Evolutionary conservation across 768 basidiomycete species (phyloP), one percentile per base, ranked within the genome.

Genomic region (Epithele typhae): DNA sequence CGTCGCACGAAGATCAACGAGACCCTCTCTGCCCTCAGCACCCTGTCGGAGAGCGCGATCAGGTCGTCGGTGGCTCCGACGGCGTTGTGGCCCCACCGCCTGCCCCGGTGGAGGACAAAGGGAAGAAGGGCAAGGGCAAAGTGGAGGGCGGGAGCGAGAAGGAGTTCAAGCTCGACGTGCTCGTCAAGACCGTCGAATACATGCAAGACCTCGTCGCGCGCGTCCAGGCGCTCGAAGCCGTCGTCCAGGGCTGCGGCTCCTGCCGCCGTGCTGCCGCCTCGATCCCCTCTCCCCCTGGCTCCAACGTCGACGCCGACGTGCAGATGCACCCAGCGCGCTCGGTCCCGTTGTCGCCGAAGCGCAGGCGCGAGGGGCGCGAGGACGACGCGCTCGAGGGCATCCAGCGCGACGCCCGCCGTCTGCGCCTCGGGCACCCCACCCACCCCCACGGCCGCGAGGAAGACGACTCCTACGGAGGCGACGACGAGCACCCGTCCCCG

Each of bases 1-100:
- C 72, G 94, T 24, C 75, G 94, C 49, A 95, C 94, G 10, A 96
- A 96, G 76, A 97, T 98, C 54, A 98, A 98, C 61, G 85, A 91
- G 42, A 91, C 93, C 0, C 74, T 97, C 5, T 75, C 83, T 2
- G 79, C 83, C 2, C 68, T 97, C 37, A 79, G 84, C 51, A 72
- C 75, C 53, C 81, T 96, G 90, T 95, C 1, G 69, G 68, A 10
- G 68, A 64, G 3, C 69, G 66, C 23, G 71, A 64, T 18, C 61
- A 64, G 5, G 22, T 52, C 37, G 14, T 52, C 10, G n/a, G 40
- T 38, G 7, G 19, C 21, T 59, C 66, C 35, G 54, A 34, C 27
- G 14, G 14, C 27, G n/a, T n/a, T n/a, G n/a, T n/a, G n/a, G n/a
- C n/a, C n/a, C n/a, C n/a, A n/a, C n/a, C n/a, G n/a, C n/a, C n/a